Conservation (phyloP, 2,329 filamentous ascomycete species). For the Fusarium sp. region DNA sequence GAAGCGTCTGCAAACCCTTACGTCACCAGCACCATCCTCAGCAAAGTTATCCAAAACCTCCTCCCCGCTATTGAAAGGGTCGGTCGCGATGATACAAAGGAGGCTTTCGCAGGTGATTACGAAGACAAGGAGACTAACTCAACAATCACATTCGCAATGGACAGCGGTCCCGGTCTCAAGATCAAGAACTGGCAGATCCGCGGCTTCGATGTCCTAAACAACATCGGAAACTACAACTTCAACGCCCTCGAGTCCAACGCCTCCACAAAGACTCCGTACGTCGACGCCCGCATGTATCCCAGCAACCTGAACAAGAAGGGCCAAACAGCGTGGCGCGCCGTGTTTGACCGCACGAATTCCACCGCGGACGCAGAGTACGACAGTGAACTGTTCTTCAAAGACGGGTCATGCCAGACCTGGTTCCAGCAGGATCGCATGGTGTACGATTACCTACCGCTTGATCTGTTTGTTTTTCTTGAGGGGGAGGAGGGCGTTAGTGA, state of each 20-base stretch:
- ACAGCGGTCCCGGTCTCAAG: constrained; percentile 51
- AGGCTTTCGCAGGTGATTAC: constrained; percentile 51
- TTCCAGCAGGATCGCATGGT: constrained; percentile 45
- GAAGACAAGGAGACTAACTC: constrained; percentile 51
- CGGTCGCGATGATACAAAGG: constrained; percentile 48
- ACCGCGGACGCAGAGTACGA: constrained; percentile 34
- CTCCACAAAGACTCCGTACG: constrained; percentile 3
- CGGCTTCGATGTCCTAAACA: constrained; percentile 51
- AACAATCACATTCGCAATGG: constrained; percentile 49
- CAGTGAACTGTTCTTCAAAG: constrained; percentile 39
- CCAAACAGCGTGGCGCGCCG: constrained; percentile 46
- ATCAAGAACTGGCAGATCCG: constrained; percentile 52
- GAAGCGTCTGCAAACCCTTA: constrained; percentile 37
- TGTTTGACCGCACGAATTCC: constrained; percentile 39
- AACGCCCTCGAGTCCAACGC: constrained; percentile 18
- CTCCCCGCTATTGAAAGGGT: constrained; percentile 55
- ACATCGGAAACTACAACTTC: constrained; percentile 45
- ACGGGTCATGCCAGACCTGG: constrained; percentile 47
- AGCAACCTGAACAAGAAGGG: constrained; percentile 36
- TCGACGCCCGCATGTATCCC: constrained; percentile 45
- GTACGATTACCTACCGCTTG: constrained; percentile 46
- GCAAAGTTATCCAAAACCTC: constrained; percentile 46
- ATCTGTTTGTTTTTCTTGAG: constrained; percentile 44
- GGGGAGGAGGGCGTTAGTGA: constrained; percentile 16
- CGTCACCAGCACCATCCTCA: constrained; percentile 38